Base-by-base conservation (phyloP, 2,329 filamentous ascomycete species). In the Colletotrichum sp. region DNA sequence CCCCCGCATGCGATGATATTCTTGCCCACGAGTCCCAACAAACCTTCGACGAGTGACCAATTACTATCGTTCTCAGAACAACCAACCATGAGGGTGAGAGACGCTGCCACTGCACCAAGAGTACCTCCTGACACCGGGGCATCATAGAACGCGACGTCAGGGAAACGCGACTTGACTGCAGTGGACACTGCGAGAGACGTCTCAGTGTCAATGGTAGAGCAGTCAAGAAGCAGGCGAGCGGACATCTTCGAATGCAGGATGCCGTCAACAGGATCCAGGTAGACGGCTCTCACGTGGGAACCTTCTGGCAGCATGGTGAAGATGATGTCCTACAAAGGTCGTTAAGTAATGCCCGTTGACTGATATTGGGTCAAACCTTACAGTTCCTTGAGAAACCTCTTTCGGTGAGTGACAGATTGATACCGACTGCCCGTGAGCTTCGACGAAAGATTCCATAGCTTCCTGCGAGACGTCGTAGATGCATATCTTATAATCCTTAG, bases 1-100 rank as follows among this genome's bases (percentile, higher is more conserved):
- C 87, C 89, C 5, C 91, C 91, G 78, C 91, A 92, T 6, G 89
- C 84, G 66, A 92, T 89, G 55, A 91, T 82, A 68, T 88, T 84
- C 60, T 84, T 85, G 32, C 90, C 91, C 89, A 92, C 91, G 57
- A 88, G 81, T 80, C 75, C 9, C 39, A 66, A 16, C 28, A 60
- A n/a, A 8, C 16, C 9, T 5, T 60, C 10, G 18, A 60, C 10
- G 28, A 30, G 24, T 12, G 8, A 15, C 24, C 15, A 60, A 3
- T 28, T 30, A 12, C 8, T n/a, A 30, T 60, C 28, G 18, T 9
- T n/a, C 57, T 60, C 28, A 8, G 57, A 28, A 30, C 28, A 60
- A 13, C 57, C 28, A n/a, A 60, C 24, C 15, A 60, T 30, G 8
- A 60, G 6, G 15, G 57, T 30, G 9, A 60, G 57, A 18, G 57